A percentile compares a stretch with the other conserved stretches of the same genome.
phyloP scores from a whole-genome alignment of 1,139 yeast genomes.

The Nakaseomyces nivariensis region DNA sequence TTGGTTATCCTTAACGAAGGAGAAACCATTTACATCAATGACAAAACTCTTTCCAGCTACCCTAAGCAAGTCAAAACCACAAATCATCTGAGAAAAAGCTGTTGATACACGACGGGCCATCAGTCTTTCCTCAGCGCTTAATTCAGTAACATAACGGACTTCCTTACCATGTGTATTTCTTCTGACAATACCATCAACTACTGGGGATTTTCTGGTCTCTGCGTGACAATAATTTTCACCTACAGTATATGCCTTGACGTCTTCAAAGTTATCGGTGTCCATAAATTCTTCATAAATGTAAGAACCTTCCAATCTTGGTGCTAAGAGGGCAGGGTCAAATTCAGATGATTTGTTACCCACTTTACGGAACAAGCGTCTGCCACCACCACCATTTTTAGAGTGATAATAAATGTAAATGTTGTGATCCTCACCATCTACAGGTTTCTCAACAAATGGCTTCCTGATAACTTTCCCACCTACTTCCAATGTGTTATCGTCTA shows the following conservation, averaged over 20 bases:
- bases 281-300: conserved; percentile 88
- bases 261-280: conserved; percentile 98
- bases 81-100: conserved; percentile 86
- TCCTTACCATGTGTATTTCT: conserved; percentile 98
- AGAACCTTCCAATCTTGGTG: conserved; percentile 84
- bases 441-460: conserved; percentile 96
- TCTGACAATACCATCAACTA: conserved; percentile 95
- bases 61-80: conserved; percentile 91
- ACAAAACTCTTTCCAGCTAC: conserved; percentile 85
- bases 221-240: conserved; percentile 91
- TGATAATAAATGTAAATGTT: conserved; percentile 91
- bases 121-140: conserved; percentile 59
- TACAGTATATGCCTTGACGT: conserved; percentile 96
- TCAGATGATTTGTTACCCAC: conserved; percentile 97
- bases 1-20: conserved; percentile 88
- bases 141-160: conserved; percentile 76
- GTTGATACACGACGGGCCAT: conserved; percentile 73
- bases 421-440: conserved; percentile 98
- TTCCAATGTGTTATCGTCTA: conserved; percentile 70
- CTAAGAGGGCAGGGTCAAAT: conserved; percentile 68
- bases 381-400: conserved; percentile 90
- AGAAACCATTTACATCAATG: conserved; percentile 96
- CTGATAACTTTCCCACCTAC: conserved; percentile 63
- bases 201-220: conserved; percentile 96
- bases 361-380: conserved; percentile 84